Conservation (phyloP, 148 eudicot genomes). For the Fagopyrum esculentum region DNA sequence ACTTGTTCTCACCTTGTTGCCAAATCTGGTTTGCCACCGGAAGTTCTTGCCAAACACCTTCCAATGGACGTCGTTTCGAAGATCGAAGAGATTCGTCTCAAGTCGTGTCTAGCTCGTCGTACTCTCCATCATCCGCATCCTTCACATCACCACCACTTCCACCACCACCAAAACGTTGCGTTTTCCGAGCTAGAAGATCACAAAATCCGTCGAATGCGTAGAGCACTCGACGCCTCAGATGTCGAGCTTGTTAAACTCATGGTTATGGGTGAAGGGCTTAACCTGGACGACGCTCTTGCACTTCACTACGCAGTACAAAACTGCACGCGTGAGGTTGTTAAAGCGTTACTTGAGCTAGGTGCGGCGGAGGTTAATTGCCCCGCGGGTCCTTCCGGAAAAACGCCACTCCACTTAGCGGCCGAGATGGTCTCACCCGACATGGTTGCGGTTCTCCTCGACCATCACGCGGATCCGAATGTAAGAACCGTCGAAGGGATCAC, state of each 20-base stretch:
- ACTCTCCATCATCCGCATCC: conserved; percentile 23
- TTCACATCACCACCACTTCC: conserved; percentile 27
- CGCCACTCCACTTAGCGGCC: conserved; percentile 82
- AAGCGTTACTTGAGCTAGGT: conserved; percentile 78
- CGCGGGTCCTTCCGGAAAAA: conserved; percentile 71
- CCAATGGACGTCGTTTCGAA: conserved; percentile 72
- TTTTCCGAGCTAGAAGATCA: conserved; percentile 56
- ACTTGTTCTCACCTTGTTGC: conserved; percentile 87
- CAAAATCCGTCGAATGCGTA: conserved; percentile 77
- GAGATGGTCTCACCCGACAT: conserved; percentile 98
- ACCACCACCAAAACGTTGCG: conserved; percentile 23
- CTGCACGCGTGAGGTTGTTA: conserved; percentile 83
- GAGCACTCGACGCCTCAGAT: conserved; percentile 86
- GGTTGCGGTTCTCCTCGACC: conserved; percentile 93
- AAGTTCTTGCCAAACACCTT: conserved; percentile 83
- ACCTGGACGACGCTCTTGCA: conserved; percentile 80
- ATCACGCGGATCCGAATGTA: conserved; percentile 92
- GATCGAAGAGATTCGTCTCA: conserved; percentile 80
- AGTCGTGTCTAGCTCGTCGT: conserved; percentile 47
- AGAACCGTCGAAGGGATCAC: conserved; percentile 76
- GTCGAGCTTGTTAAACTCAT: conserved; percentile 91
- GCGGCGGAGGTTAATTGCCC: conserved; percentile 87
- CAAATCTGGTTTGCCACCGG: conserved; percentile 85
- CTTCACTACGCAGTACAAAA: conserved; percentile 79
- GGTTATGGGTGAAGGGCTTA: conserved; percentile 97